A percentile compares a stretch with the other conserved stretches of the same genome.
Evolutionary conservation across 2,329 filamentous ascomycete species (phyloP).

Genomic region (Exophiala aquamarina): DNA sequence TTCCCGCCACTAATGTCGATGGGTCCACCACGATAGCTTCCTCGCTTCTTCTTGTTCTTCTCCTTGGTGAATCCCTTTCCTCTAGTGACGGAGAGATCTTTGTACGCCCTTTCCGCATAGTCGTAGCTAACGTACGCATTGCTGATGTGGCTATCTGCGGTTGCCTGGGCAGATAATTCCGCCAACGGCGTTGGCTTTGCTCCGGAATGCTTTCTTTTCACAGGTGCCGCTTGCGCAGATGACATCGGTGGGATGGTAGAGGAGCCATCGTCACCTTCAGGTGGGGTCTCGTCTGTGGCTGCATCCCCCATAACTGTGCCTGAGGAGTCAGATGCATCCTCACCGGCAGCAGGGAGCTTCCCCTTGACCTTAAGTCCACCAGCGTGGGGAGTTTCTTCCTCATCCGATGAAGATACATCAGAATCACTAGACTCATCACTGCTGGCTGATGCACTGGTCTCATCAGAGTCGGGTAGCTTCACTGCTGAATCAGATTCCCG

Average conservation of each 20-base stretch:
- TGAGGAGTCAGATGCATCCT: slow-evolving; percentile 24
- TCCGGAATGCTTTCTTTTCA: slow-evolving; percentile 43
- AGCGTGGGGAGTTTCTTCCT: slow-evolving; percentile 28
- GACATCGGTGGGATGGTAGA: slow-evolving; percentile 14
- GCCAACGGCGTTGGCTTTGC: slow-evolving; percentile 71
- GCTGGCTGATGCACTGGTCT: slow-evolving; percentile 13
- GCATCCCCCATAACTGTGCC: slow-evolving; percentile 25
- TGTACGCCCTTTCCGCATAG: slow-evolving; percentile 85
- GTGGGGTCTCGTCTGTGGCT: neutral
- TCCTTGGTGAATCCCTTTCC: slow-evolving; percentile 99
- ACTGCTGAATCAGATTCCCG: slow-evolving; percentile 6
- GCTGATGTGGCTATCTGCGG: slow-evolving; percentile 70
- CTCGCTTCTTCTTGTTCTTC: slow-evolving; percentile 98
- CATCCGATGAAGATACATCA: slow-evolving; percentile 28
- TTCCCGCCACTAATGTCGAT: slow-evolving; percentile 83
- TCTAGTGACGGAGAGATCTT: slow-evolving; percentile 84
- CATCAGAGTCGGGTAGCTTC: too few species aligned
- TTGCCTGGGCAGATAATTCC: slow-evolving; percentile 66
- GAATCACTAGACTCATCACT: slow-evolving; percentile 28
- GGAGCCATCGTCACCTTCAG: slow-evolving; percentile 29
- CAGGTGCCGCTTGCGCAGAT: too few species aligned
- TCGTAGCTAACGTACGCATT: slow-evolving; percentile 82
- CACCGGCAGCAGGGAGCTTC: slow-evolving; percentile 1
- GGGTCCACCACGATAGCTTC: slow-evolving; percentile 82
- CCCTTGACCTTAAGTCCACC: slow-evolving; percentile 5